Evolutionary conservation across 768 basidiomycete species (phyloP).

Genomic region (Suillus brevipes): DNA sequence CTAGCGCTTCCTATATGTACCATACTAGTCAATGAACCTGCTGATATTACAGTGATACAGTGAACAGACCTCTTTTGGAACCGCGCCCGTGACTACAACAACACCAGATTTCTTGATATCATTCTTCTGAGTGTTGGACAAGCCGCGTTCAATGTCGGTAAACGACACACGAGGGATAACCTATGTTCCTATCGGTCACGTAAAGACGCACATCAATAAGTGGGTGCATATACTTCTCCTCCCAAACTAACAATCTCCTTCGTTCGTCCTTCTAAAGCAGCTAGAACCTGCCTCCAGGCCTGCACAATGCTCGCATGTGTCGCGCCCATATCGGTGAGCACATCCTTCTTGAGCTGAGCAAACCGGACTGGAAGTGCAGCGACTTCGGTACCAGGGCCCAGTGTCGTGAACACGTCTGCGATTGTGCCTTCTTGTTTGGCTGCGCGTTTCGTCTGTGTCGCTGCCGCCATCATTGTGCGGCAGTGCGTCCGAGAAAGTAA

Average conservation of each 20-base stretch:
- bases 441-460: background rate
- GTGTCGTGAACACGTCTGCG: slow-evolving; percentile 46
- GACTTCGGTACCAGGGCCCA: slow-evolving; percentile 35
- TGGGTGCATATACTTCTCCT: slow-evolving; percentile 40
- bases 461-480: background rate
- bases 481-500: background rate
- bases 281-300: slow-evolving; percentile 57
- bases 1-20: slow-evolving; percentile 49
- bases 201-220: background rate
- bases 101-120: slow-evolving; percentile 53
- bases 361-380: slow-evolving; percentile 57
- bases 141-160: slow-evolving; percentile 43
- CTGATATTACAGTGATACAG: slow-evolving; percentile 18
- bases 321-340: slow-evolving; percentile 42
- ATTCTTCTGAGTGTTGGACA: slow-evolving; percentile 45
- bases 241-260: slow-evolving; percentile 49
- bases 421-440: slow-evolving; percentile 40
- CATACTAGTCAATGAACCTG: background rate
- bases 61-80: slow-evolving; percentile 49
- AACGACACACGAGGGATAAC: slow-evolving; percentile 53
- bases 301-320: slow-evolving; percentile 33
- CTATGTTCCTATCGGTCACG: slow-evolving; percentile 28
- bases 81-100: slow-evolving; percentile 56
- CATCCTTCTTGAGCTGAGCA: slow-evolving; percentile 53
- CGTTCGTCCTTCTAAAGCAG: slow-evolving; percentile 45